Evolutionary conservation across 169 alveolate genomes (phyloP).

Genomic region (Eimeria acervulina): DNA sequence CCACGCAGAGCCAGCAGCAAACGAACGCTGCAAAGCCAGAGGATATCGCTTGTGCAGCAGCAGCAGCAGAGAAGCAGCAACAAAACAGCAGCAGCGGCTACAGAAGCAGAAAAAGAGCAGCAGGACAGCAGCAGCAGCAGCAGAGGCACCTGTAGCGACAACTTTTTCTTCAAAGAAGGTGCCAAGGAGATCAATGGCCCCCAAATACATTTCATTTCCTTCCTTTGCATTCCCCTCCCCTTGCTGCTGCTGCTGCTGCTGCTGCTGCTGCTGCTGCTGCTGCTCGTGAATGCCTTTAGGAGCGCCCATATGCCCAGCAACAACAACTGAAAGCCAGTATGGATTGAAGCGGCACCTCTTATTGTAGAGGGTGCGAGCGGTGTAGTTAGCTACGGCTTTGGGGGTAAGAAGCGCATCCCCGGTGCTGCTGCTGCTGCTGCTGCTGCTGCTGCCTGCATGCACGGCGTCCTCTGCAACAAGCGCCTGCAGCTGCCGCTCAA

Average conservation of each 20-base stretch:
- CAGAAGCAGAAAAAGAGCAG: background rate
- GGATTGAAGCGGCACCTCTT: conserved; percentile 46
- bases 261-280: conserved; percentile 51
- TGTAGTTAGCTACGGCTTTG: background rate
- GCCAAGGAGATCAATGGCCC: conserved; percentile 45
- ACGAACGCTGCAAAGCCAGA: background rate
- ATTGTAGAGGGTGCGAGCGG: conserved; percentile 22
- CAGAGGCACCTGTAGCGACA: background rate
- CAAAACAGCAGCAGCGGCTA: conserved; percentile 21
- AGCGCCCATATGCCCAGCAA: conserved; percentile 49
- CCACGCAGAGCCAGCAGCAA: conserved; percentile 64
- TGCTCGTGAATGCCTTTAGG: conserved; percentile 33
- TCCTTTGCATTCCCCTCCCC: background rate
- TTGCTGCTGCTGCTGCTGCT: conserved; percentile 28
- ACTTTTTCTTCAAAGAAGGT: conserved; percentile 52
- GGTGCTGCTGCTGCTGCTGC: conserved; percentile 42
- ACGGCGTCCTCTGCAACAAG: background rate
- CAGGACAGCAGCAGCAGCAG: conserved; percentile 5
- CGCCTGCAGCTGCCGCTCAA: conserved; percentile 16
- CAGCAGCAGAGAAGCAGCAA: conserved; percentile 26
- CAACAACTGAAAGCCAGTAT: conserved; percentile 68
- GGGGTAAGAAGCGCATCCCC: conserved; percentile 14
- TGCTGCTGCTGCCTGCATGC: background rate
- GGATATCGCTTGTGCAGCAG: background rate
- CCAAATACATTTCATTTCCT: background rate